Conservation (phyloP, 352 stramenopile genomes). For the Hyaloperonospora arabidopsidis region DNA sequence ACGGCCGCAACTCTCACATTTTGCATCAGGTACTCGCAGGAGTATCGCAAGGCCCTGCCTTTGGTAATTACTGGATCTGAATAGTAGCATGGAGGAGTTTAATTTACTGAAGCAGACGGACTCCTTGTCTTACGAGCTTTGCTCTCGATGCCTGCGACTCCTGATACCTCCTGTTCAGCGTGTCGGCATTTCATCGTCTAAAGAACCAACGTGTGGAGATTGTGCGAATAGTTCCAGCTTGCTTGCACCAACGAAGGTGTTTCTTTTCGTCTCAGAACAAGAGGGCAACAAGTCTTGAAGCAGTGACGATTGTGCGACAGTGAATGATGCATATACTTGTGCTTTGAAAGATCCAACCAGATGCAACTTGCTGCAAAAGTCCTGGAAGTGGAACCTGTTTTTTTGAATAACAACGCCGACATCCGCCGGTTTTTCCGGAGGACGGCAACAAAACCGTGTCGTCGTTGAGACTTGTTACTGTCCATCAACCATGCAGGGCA, state of each 20-base stretch:
- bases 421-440: slow-evolving; percentile 73
- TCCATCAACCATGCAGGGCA: slow-evolving; percentile 61
- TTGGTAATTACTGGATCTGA: slow-evolving; percentile 63
- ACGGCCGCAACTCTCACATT: slow-evolving; percentile 90
- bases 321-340: slow-evolving; percentile 42
- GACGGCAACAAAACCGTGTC: slow-evolving; percentile 64
- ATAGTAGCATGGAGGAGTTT: slow-evolving; percentile 49
- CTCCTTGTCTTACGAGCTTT: slow-evolving; percentile 32
- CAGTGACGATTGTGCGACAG: slow-evolving; percentile 14
- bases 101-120: slow-evolving; percentile 45
- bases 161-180: slow-evolving; percentile 70
- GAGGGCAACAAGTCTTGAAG: slow-evolving; percentile 54
- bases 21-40: slow-evolving; percentile 88
- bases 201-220: slow-evolving; percentile 79
- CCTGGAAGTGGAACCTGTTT: slow-evolving; percentile 67
- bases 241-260: slow-evolving; percentile 70
- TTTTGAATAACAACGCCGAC: slow-evolving; percentile 80
- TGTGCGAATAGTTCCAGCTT: slow-evolving; percentile 57
- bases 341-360: slow-evolving; percentile 56
- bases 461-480: slow-evolving; percentile 74
- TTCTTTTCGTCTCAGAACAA: slow-evolving; percentile 62
- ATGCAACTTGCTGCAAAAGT: slow-evolving; percentile 61
- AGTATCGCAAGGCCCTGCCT: slow-evolving; percentile 57
- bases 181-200: slow-evolving; percentile 65
- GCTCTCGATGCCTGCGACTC: slow-evolving; percentile 63